Percentiles rank a stretch among this genome's conserved stretches.
Evolutionary conservation across 1,284 basidiomycete genomes (phyloP).

Genomic region (Exsudoporus floridanus): DNA sequence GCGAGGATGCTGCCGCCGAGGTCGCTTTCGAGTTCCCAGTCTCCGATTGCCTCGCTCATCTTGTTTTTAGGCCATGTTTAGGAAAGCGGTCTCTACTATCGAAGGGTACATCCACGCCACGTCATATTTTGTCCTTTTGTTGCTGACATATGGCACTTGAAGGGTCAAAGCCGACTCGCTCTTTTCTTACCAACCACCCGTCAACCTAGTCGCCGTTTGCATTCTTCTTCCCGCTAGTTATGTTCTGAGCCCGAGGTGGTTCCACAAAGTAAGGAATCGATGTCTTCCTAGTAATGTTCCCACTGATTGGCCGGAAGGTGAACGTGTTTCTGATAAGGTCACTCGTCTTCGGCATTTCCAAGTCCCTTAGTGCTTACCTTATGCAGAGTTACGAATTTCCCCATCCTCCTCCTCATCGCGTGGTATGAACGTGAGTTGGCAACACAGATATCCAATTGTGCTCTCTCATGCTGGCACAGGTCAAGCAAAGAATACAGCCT

Average conservation of each 20-base stretch:
- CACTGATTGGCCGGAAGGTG: slow-evolving; percentile 47
- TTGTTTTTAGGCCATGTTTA: slow-evolving; percentile 76
- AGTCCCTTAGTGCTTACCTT: slow-evolving; percentile 1
- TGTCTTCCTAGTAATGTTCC: background rate
- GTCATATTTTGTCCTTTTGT: background rate
- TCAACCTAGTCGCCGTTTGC: slow-evolving; percentile 81
- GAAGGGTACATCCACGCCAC: slow-evolving; percentile 62
- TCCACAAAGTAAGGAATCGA: slow-evolving; percentile 65
- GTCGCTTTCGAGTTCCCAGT: slow-evolving; percentile 38
- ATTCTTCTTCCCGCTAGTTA: slow-evolving; percentile 84
- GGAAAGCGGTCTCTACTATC: slow-evolving; percentile 85
- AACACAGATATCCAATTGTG: background rate
- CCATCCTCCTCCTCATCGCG: slow-evolving; percentile 79
- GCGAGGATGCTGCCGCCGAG: slow-evolving; percentile 89
- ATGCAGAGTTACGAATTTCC: slow-evolving; percentile 76
- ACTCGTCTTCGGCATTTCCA: slow-evolving; percentile 10
- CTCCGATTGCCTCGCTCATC: background rate
- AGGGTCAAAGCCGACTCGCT: slow-evolving; percentile 86
- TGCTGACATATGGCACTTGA: slow-evolving; percentile 25
- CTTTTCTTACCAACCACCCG: slow-evolving; percentile 90
- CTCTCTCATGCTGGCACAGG: slow-evolving; percentile 20
- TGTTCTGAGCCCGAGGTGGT: slow-evolving; percentile 74
- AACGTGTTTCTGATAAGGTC: slow-evolving; percentile 84
- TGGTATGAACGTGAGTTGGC: slow-evolving; percentile 68
- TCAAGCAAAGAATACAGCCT: slow-evolving; percentile 63